Evolutionary conservation across 2,329 filamentous ascomycete genomes (phyloP).

Genomic region (Waltergamsia citrina): DNA sequence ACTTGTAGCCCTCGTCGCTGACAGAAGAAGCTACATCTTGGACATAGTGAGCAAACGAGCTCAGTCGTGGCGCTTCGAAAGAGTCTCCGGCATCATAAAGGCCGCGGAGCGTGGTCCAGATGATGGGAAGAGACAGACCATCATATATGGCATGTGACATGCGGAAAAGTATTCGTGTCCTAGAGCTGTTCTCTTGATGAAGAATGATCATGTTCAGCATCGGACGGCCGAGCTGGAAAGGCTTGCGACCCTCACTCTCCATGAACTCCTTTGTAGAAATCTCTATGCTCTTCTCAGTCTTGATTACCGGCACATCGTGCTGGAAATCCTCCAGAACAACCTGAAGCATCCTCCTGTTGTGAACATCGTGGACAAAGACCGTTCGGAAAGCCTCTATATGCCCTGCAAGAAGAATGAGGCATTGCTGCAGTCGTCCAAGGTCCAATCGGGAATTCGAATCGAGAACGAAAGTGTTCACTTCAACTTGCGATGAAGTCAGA

Average conservation of each 20-base stretch:
- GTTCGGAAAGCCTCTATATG: constrained; percentile 6
- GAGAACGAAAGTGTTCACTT: constrained; percentile 5
- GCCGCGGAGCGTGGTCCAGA: constrained; percentile 8
- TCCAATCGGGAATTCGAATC: constrained; percentile 4
- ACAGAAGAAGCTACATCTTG: constrained; percentile 4
- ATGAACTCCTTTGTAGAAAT: constrained; percentile 2
- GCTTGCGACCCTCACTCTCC: constrained; percentile 1
- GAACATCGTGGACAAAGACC: constrained; percentile 2
- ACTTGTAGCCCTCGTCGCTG: constrained; percentile 1
- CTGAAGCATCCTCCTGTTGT: constrained; percentile 4
- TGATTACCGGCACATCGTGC: constrained; percentile 4
- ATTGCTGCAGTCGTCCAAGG: constrained; percentile 3
- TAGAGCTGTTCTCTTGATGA: constrained; percentile 3
- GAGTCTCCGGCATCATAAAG: constrained; percentile 6
- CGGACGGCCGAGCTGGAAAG: constrained; percentile 3
- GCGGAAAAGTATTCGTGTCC: constrained; percentile 7
- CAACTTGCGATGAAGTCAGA: constrained; percentile 4
- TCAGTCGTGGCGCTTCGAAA: constrained; percentile 6
- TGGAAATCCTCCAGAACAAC: constrained; percentile 4
- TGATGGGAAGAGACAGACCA: constrained; percentile 10
- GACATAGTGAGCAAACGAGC: constrained; percentile 10
- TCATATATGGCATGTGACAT: constrained; percentile 14
- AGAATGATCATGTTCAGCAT: constrained; percentile 4
- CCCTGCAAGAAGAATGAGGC: constrained; percentile 2
- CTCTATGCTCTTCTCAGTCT: constrained; percentile 1